Conservation (phyloP, 179 eudicot genomes). For the Corrigiola litoralis region DNA sequence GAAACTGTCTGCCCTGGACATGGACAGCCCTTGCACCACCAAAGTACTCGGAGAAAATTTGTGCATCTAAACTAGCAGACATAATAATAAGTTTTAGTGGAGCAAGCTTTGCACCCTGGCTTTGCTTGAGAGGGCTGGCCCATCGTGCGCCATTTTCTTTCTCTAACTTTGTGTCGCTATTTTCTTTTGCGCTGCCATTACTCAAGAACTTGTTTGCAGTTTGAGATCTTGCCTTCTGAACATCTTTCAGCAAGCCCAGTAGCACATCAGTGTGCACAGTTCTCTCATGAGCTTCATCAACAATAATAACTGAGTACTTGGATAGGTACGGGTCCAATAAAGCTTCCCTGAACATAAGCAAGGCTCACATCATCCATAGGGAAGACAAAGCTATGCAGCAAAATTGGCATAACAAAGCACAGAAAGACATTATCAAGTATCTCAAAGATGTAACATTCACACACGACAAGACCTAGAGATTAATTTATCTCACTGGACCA, state of each 20-base stretch:
- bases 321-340: constrained; percentile 84
- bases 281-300: constrained; percentile 99
- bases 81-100: constrained; percentile 81
- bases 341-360: constrained; percentile 73
- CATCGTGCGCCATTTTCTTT: constrained; percentile 29
- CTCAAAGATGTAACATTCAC: constrained; percentile 1
- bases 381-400: neutral
- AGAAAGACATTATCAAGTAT: neutral
- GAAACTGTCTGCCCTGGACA: constrained; percentile 90
- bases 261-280: constrained; percentile 96
- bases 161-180: constrained; percentile 25
- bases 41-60: constrained; percentile 77
- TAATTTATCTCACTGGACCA: neutral
- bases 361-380: constrained; percentile 17
- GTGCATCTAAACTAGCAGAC: constrained; percentile 99
- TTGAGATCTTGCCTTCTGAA: constrained; percentile 70
- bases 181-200: constrained; percentile 25
- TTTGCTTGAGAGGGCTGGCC: constrained; percentile 30
- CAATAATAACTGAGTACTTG: constrained; percentile 79
- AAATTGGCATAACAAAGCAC: neutral
- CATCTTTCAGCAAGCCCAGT: constrained; percentile 79
- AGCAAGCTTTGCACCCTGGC: constrained; percentile 37
- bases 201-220: constrained; percentile 18
- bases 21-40: constrained; percentile 90
- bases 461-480: neutral